Evolutionary conservation across 2,329 filamentous ascomycete genomes (phyloP), one percentile per base, ranked within the genome.

Genomic region (Myotisia sp.): DNA sequence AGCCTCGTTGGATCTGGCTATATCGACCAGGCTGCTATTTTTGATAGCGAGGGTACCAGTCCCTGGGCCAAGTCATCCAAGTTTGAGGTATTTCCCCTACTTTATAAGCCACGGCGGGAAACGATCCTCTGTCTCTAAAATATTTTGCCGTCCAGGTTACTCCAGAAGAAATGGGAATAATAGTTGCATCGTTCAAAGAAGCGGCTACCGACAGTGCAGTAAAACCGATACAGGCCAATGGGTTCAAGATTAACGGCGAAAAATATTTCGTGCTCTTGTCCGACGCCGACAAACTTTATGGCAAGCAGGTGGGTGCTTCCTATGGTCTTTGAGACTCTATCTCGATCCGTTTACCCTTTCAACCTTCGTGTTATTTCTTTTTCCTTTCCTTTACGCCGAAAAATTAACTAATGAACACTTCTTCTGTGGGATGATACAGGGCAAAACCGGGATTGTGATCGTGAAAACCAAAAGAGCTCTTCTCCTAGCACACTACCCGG

Each of bases 381-480:
- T 14, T n/a, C n/a, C n/a, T n/a, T n/a, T n/a, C n/a, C n/a, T n/a
- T n/a, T n/a, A n/a, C n/a, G n/a, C n/a, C n/a, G n/a, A n/a, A n/a
- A n/a, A n/a, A n/a, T n/a, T n/a, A n/a, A n/a, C n/a, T n/a, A n/a
- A n/a, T n/a, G n/a, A n/a, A n/a, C n/a, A n/a, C n/a, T n/a, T n/a
- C n/a, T n/a, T n/a, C n/a, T n/a, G n/a, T n/a, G n/a, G n/a, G n/a
- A n/a, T n/a, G n/a, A n/a, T 8, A 14, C 18, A 82, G 77, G 84
- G 81, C 49, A 82, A 78, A 56, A 73, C 78, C 55, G 90, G 90
- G 45, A 63, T 93, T 51, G 68, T 79, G 54, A 73, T 90, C 49
- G 76, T 77, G 62, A 92, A 92, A 70, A 92, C 87, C 51, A 77
- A 70, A 52, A 79, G 92, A 63, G 83, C 85, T 47, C 76, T 95